Conservation (phyloP, 805 yeast species). For the Lachancea fermentati region DNA sequence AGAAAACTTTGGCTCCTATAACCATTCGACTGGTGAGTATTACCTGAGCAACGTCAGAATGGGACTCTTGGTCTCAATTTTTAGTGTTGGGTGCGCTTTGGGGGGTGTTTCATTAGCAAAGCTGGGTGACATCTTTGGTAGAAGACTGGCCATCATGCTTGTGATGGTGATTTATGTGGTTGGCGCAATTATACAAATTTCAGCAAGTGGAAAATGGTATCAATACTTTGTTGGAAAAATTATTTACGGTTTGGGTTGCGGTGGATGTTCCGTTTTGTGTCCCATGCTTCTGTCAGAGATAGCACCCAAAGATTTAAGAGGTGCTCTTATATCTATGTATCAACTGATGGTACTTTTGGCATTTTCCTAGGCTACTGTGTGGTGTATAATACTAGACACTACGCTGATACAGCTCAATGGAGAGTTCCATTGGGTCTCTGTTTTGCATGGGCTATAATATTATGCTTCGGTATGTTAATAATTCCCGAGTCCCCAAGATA, state of each 20-base stretch:
- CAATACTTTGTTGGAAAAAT: conserved; percentile 66
- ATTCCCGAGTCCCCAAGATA: conserved; percentile 75
- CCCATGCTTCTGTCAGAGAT: conserved; percentile 70
- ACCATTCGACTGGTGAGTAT: conserved; percentile 37
- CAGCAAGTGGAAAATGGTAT: conserved; percentile 54
- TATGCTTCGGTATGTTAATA: conserved; percentile 36
- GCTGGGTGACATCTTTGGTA: conserved; percentile 57
- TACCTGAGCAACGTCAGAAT: conserved; percentile 48
- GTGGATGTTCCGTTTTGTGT: conserved; percentile 68
- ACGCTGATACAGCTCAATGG: conserved; percentile 68
- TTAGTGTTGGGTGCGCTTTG: conserved; percentile 70
- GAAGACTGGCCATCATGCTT: conserved; percentile 57
- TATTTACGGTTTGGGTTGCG: conserved; percentile 71
- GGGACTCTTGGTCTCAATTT: conserved; percentile 53
- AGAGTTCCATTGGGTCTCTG: conserved; percentile 63
- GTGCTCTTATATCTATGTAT: conserved; percentile 62
- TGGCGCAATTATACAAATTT: conserved; percentile 62
- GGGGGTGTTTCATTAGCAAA: conserved; percentile 58
- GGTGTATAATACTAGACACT: conserved; percentile 56
- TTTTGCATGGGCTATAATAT: conserved; percentile 41
- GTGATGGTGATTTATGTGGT: conserved; percentile 60
- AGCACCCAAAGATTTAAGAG: conserved; percentile 66
- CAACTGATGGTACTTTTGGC: conserved; percentile 66
- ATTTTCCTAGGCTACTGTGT: conserved; percentile 73
- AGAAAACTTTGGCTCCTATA: conserved; percentile 48